These are phyloP conservation scores for Hydnum rufescens DNA, from an alignment of 768 basidiomycete genomes.

Conservation along the genomic window DNA sequence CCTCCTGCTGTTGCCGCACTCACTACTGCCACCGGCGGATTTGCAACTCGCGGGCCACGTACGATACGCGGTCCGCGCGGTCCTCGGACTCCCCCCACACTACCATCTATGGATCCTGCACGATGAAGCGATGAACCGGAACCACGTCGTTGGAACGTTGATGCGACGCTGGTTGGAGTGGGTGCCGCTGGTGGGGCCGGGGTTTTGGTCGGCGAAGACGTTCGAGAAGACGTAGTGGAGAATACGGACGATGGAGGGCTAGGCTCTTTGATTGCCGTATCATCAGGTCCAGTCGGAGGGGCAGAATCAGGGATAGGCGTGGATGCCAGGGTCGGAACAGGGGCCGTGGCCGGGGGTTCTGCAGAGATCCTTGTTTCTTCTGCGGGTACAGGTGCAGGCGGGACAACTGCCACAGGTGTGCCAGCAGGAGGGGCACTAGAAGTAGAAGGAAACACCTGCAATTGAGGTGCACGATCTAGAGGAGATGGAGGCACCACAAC, in stretches of 20 bases:
- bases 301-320: neutral
- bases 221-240: neutral
- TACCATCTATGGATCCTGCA: too few relatives aligned
- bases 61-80: neutral
- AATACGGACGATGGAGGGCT: neutral
- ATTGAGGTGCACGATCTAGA: neutral
- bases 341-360: neutral
- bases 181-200: neutral
- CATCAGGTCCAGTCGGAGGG: neutral
- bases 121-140: too few relatives aligned
- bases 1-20: neutral
- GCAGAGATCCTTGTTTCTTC: too few relatives aligned
- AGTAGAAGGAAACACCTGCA: too few relatives aligned
- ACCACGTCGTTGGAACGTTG: neutral
- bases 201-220: neutral
- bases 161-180: conserved; percentile 2
- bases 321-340: neutral
- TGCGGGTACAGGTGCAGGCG: neutral
- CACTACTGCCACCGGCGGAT: neutral
- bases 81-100: neutral
- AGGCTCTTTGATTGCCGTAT: neutral
- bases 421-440: neutral
- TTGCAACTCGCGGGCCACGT: neutral
- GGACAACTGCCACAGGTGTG: neutral
- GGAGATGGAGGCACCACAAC: neutral